Conservation (phyloP, 202 grass and related monocot genomes). For the Panicum virgatum region DNA sequence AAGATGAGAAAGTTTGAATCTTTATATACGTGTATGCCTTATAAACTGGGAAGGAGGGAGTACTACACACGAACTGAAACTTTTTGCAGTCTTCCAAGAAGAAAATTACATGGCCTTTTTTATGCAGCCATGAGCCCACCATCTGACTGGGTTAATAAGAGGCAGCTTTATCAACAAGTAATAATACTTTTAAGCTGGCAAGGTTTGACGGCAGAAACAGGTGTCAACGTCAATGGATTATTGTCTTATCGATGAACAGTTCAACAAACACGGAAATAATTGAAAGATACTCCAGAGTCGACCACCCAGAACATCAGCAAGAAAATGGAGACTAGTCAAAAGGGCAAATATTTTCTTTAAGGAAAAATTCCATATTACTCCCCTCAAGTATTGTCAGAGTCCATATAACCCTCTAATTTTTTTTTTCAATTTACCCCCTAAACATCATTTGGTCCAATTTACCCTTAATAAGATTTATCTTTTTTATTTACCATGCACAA, state of each 20-base stretch:
- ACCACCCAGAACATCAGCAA: neutral
- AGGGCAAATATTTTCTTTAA: neutral
- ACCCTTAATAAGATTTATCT: no score
- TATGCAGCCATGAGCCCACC: neutral
- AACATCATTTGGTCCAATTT: no score
- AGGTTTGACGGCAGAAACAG: constrained; percentile 10
- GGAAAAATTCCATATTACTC: no score
- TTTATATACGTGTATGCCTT: no score
- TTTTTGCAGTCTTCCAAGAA: neutral
- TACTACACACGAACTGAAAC: neutral
- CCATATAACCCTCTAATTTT: no score
- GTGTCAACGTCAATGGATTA: constrained; percentile 26
- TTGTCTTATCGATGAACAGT: constrained; percentile 22
- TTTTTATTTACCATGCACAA: no score
- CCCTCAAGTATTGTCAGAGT: no score
- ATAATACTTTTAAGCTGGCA: constrained; percentile 18
- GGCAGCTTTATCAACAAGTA: constrained; percentile 23
- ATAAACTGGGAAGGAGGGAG: no score
- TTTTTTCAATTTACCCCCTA: no score
- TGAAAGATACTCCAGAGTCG: constrained; percentile 11
- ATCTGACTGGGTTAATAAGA: constrained; percentile 43
- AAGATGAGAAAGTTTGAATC: no score
- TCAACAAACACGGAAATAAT: neutral
- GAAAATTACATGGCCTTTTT: constrained; percentile 2
- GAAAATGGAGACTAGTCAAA: constrained; percentile 15